Conservation (phyloP, 352 stramenopile genomes). For the Phytopythium litorale region DNA sequence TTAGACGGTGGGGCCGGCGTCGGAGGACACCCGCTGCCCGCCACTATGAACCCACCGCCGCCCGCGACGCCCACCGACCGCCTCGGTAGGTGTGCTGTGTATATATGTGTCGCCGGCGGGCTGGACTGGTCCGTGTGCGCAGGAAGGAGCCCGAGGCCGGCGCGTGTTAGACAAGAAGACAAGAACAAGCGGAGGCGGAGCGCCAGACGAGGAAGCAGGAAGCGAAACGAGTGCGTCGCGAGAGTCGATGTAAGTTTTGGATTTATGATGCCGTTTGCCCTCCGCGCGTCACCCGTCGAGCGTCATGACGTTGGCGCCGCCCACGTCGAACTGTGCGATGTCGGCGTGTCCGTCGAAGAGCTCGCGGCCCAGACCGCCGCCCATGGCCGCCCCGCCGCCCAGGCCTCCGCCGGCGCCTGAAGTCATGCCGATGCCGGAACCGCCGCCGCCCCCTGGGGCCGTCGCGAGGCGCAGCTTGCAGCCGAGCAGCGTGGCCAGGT, state of each 20-base stretch:
- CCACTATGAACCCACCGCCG: slow-evolving; percentile 8
- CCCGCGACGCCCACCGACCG: background rate
- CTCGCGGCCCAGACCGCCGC: slow-evolving; percentile 22
- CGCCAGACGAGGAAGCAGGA: background rate
- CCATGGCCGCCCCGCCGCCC: slow-evolving; percentile 14
- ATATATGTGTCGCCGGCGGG: slow-evolving; percentile 8
- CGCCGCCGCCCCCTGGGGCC: slow-evolving; percentile 11
- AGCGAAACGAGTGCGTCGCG: slow-evolving; percentile 5
- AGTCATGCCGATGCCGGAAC: background rate
- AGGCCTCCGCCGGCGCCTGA: slow-evolving; percentile 10
- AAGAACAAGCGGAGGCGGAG: background rate
- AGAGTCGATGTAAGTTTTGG: slow-evolving; percentile 5
- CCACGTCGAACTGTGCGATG: slow-evolving; percentile 75
- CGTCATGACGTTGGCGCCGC: slow-evolving; percentile 83
- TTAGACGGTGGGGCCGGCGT: slow-evolving; percentile 4
- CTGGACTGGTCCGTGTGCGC: background rate
- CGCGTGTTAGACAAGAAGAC: slow-evolving; percentile 8
- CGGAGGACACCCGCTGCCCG: background rate
- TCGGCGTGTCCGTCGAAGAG: slow-evolving; percentile 62
- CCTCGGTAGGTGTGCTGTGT: slow-evolving; percentile 7
- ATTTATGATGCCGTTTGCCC: slow-evolving; percentile 4
- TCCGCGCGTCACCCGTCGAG: slow-evolving; percentile 40
- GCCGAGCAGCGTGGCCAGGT: slow-evolving; percentile 73
- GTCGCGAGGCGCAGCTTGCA: slow-evolving; percentile 69
- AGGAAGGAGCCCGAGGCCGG: background rate